phyloP scores from a whole-genome alignment of 73 alveolate species.

The Paramecium caudatum region DNA sequence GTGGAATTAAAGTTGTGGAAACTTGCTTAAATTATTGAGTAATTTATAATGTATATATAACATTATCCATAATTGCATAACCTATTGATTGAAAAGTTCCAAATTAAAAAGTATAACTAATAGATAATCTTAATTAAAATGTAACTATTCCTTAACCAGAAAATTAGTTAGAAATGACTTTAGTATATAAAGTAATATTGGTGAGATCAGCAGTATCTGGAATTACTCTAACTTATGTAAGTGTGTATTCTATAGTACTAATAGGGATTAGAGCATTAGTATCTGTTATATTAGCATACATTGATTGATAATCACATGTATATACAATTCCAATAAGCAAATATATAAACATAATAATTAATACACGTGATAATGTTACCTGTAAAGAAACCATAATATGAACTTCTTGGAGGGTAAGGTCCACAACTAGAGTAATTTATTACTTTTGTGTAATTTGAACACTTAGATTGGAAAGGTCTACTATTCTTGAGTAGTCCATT shows the following conservation, averaged over 20 bases:
- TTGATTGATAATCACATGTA: conserved; percentile 13
- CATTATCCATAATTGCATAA: too few relatives aligned
- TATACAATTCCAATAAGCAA: background rate
- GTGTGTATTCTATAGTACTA: background rate
- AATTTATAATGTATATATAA: too few relatives aligned
- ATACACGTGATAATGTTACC: conserved; percentile 60
- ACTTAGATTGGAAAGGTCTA: background rate
- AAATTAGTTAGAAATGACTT: background rate
- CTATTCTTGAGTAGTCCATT: conserved; percentile 38
- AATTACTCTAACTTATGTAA: background rate
- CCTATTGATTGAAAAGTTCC: too few relatives aligned
- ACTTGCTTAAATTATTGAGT: too few relatives aligned
- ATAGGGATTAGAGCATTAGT: background rate
- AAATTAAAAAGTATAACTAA: background rate
- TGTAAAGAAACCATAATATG: conserved; percentile 43
- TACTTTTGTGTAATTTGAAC: background rate
- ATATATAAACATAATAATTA: conserved; percentile 1
- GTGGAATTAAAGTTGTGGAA: too few relatives aligned
- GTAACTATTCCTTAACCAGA: background rate
- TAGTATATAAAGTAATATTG: background rate
- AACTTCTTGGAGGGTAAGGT: background rate
- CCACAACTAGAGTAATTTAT: conserved; percentile 37
- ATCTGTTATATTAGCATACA: background rate
- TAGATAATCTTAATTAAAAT: background rate
- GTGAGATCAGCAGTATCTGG: background rate